Base-by-base conservation (phyloP, 2,329 filamentous ascomycete genomes). In the Aspergillus udagawae region DNA sequence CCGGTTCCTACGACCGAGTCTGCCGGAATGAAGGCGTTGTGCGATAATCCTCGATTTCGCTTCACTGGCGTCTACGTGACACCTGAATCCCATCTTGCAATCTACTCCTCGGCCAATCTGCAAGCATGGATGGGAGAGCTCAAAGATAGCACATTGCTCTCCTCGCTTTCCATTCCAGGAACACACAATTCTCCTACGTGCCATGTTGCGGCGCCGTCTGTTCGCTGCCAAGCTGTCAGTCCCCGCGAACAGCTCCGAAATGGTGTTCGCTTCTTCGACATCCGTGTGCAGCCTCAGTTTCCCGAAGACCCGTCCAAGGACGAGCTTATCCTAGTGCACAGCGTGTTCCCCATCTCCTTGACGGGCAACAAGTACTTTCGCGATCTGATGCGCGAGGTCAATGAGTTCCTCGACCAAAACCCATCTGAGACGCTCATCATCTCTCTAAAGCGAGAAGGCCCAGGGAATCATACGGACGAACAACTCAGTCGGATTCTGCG, bases 171-270 rank as follows among this genome's bases (percentile, higher is more conserved):
- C 51, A 94, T 97, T 61, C 94, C 94, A 17, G 94, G 94, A 62
- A 97, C 94, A 0, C 94, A 99, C 80, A 97, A 99, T 77, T 91
- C 90, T 20, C 91, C 94, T 6, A 95, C 92, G 9, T 88, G 85
- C 76, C 83, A 95, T 79, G 83, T 85, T 51, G 92, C 94, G 12
- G 83, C 97, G 4, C 94, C 94, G 1, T 96, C 91, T 1, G 94
- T 97, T 41, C 89, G 94, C 42, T 97, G 94, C 75, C 94, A 99
- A 77, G 87, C 90, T 35, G 91, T 92, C 20, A 80, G 84, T 59
- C 82, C 95, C 4, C 80, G 81, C 51, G 85, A 88, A 53, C 94
- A 99, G 75, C 85, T 99, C 28, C 81, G 86, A 56, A 93, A 96
- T 71, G 94, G 94, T 28, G 89, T 97, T 49, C 91, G 94, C 52